Conservation (phyloP, 495 filamentous ascomycete genomes). For the Corynascus novoguineensis region DNA sequence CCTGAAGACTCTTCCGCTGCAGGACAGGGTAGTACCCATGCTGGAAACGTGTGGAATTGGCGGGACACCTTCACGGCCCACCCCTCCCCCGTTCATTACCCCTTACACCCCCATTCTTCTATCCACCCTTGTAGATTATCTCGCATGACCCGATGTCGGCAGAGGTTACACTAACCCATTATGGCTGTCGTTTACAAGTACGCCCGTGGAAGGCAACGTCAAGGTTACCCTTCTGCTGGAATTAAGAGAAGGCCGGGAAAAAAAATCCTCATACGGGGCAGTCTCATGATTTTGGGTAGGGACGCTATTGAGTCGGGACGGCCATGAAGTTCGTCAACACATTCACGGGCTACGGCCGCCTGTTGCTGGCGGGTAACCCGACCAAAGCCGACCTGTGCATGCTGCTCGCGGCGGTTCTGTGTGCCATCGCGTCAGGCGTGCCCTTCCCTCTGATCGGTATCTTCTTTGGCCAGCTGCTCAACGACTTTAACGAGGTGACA, state of each 20-base stretch:
- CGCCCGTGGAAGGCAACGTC: too few species aligned
- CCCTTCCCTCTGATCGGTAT: constrained; percentile 65
- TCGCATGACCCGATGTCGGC: not conserved
- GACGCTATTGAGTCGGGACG: not conserved
- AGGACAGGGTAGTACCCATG: not conserved
- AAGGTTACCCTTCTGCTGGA: not conserved
- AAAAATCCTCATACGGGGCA: not conserved
- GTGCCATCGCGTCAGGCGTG: constrained; percentile 57
- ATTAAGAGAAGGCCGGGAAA: not conserved
- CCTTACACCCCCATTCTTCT: not conserved
- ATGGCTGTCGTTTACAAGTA: not conserved
- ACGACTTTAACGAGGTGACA: constrained; percentile 58
- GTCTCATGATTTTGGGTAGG: not conserved
- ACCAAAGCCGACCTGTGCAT: constrained; percentile 40
- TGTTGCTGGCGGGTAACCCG: constrained; percentile 36
- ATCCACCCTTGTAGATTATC: not conserved
- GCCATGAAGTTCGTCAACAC: constrained; percentile 18
- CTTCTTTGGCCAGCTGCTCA: constrained; percentile 61
- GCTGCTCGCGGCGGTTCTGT: constrained; percentile 47
- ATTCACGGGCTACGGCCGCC: constrained; percentile 28
- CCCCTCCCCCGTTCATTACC: not conserved
- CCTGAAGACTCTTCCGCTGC: not conserved
- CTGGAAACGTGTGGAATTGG: not conserved
- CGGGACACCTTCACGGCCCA: not conserved
- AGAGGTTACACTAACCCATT: not conserved